These are phyloP conservation scores for Lecanicillium sp. DNA, from an alignment of 2,329 filamentous ascomycete species.

Conservation along the genomic window DNA sequence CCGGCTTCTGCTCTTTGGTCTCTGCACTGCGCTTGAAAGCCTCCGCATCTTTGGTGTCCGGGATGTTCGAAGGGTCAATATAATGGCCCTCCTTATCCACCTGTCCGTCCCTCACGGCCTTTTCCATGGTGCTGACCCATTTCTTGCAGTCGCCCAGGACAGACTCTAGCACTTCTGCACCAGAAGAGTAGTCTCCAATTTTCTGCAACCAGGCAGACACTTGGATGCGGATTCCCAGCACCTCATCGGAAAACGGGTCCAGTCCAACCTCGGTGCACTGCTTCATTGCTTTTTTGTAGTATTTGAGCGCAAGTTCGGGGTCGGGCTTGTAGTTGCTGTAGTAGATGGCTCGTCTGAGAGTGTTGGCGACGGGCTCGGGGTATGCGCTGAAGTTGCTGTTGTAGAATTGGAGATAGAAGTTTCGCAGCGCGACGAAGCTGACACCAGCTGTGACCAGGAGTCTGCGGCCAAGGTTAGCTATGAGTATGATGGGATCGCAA, in stretches of 20 bases:
- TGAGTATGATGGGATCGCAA: constrained; percentile 2
- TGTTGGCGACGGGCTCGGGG: constrained; percentile 67
- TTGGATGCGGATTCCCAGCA: constrained; percentile 82
- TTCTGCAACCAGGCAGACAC: constrained; percentile 75
- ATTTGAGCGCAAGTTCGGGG: constrained; percentile 69
- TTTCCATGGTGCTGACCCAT: constrained; percentile 53
- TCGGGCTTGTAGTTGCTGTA: constrained; percentile 74
- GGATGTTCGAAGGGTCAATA: constrained; percentile 14
- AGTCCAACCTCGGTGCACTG: constrained; percentile 67
- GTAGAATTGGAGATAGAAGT: constrained; percentile 52
- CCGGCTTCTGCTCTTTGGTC: constrained; percentile 13
- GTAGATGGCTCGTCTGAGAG: constrained; percentile 78
- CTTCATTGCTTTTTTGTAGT: constrained; percentile 74
- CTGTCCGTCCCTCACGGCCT: constrained; percentile 41
- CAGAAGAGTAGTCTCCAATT: constrained; percentile 60
- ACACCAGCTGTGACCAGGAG: constrained; percentile 25
- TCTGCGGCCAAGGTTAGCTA: constrained; percentile 17
- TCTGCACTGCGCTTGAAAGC: background rate
- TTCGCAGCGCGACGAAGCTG: constrained; percentile 26
- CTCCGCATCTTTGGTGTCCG: background rate
- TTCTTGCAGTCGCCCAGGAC: constrained; percentile 61
- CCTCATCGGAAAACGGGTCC: constrained; percentile 86
- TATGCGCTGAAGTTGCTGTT: constrained; percentile 49
- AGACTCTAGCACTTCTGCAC: constrained; percentile 73
- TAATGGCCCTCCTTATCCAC: constrained; percentile 35